A percentile compares a stretch with the other conserved stretches of the same genome.
These are phyloP conservation scores for Novymonas esmeraldas DNA, from an alignment of 208 protist species.

Conservation along the genomic window DNA sequence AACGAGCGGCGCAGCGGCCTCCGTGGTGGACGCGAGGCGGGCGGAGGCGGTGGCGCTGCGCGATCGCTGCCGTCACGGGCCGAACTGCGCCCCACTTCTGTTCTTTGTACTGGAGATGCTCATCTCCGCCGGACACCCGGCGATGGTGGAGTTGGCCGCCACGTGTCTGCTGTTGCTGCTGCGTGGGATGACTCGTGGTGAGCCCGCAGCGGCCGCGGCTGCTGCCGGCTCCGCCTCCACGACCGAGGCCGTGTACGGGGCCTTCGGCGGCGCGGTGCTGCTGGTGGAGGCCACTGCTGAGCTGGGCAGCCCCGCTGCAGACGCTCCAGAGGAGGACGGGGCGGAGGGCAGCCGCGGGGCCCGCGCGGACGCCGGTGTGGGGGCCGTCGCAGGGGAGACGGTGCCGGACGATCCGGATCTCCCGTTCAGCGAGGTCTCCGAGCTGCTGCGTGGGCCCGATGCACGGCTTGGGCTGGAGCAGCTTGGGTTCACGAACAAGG, in stretches of 20 bases:
- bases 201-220: neutral
- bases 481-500: conserved; percentile 38
- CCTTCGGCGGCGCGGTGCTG: neutral
- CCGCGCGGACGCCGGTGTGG: neutral
- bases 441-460: conserved; percentile 49
- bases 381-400: neutral
- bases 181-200: conserved; percentile 12
- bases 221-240: neutral
- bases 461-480: conserved; percentile 46
- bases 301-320: conserved; percentile 42
- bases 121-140: conserved; percentile 33
- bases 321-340: conserved; percentile 16
- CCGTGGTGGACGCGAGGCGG: neutral
- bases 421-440: conserved; percentile 56
- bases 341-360: conserved; percentile 3
- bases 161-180: conserved; percentile 44
- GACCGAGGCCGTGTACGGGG: neutral
- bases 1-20: neutral
- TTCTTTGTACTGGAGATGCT: conserved; percentile 48
- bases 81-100: conserved; percentile 50
- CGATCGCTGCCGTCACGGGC: conserved; percentile 48
- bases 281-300: conserved; percentile 42
- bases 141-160: conserved; percentile 29
- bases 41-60: conserved; percentile 26
- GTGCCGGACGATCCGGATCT: conserved; percentile 23